A percentile compares a stretch with the other conserved stretches of the same genome.
Evolutionary conservation across 179 eudicot species (phyloP).

Genomic region (Actinidia polygama): DNA sequence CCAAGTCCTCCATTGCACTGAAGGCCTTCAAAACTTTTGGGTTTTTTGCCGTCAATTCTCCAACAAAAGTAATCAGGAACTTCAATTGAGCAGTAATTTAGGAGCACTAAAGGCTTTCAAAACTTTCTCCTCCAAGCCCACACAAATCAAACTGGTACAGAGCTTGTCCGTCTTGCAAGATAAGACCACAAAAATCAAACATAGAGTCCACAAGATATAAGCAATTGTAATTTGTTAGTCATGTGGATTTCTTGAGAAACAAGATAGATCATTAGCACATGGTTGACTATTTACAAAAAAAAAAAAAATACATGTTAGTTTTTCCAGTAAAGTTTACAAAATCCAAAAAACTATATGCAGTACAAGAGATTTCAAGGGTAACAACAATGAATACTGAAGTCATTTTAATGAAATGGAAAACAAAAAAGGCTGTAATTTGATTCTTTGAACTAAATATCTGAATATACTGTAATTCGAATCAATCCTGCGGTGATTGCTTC

Average conservation of each 20-base stretch:
- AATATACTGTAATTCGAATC: not conserved
- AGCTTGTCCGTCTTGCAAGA: constrained; percentile 3
- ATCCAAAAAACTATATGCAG: not conserved
- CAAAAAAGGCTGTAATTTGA: not conserved
- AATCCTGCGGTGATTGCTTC: too few species aligned
- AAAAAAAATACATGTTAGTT: not conserved
- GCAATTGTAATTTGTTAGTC: not conserved
- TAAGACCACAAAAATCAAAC: not conserved
- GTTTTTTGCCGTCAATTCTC: constrained; percentile 16
- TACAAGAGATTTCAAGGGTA: not conserved
- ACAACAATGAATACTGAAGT: not conserved
- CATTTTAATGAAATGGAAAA: not conserved
- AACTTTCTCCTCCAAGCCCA: not conserved
- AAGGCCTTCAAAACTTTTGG: constrained; percentile 47
- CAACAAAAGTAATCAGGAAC: constrained; percentile 13
- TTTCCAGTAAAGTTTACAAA: not conserved
- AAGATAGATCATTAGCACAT: not conserved
- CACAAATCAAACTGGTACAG: not conserved
- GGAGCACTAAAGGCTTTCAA: not conserved
- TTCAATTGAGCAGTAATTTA: not conserved
- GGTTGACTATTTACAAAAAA: not conserved
- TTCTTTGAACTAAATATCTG: not conserved
- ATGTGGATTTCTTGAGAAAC: not conserved
- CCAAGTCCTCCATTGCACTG: constrained; percentile 53
- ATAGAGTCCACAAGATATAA: not conserved